phyloP scores from a whole-genome alignment of 2,329 filamentous ascomycete genomes.

The Talaromyces islandicus region DNA sequence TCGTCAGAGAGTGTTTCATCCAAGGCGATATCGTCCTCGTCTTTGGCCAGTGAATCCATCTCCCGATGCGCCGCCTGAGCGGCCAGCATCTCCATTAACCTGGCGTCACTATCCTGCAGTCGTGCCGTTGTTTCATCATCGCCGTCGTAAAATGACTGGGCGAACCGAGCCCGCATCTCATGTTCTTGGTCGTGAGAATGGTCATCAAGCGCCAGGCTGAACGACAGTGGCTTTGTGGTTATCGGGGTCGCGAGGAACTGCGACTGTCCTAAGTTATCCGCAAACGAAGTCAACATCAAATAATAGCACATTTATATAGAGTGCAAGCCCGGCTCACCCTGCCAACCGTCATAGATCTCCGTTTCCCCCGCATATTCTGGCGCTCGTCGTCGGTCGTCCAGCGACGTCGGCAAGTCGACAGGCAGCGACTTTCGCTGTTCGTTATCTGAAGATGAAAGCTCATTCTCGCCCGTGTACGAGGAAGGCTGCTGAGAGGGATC shows the following conservation, averaged over 20 bases:
- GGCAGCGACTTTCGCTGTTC: constrained; percentile 52
- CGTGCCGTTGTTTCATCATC: constrained; percentile 37
- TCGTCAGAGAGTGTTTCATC: constrained; percentile 67
- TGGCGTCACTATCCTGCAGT: constrained; percentile 72
- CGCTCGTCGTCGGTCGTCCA: constrained; percentile 76
- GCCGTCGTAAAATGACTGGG: constrained; percentile 18
- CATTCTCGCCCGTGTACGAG: constrained; percentile 5
- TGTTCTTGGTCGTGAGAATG: constrained; percentile 61
- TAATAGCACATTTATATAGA: background rate
- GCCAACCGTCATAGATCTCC: constrained; percentile 98
- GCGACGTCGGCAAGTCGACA: constrained; percentile 78
- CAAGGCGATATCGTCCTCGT: constrained; percentile 72
- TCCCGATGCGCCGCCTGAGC: constrained; percentile 84
- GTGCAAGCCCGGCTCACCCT: constrained; percentile 57
- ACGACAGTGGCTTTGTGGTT: constrained; percentile 74
- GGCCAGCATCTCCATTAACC: constrained; percentile 92
- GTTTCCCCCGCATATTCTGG: constrained; percentile 71
- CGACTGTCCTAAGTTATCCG: constrained; percentile 68
- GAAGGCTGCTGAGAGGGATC: constrained; percentile 25
- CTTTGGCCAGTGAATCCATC: constrained; percentile 60
- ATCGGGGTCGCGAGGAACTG: constrained; percentile 88
- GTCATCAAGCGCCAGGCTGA: constrained; percentile 80
- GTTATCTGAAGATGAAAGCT: constrained; percentile 3
- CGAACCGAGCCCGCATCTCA: constrained; percentile 27
- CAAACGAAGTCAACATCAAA: background rate